Conservation (phyloP, 2,329 filamentous ascomycete genomes). For the Cadophora sp. region DNA sequence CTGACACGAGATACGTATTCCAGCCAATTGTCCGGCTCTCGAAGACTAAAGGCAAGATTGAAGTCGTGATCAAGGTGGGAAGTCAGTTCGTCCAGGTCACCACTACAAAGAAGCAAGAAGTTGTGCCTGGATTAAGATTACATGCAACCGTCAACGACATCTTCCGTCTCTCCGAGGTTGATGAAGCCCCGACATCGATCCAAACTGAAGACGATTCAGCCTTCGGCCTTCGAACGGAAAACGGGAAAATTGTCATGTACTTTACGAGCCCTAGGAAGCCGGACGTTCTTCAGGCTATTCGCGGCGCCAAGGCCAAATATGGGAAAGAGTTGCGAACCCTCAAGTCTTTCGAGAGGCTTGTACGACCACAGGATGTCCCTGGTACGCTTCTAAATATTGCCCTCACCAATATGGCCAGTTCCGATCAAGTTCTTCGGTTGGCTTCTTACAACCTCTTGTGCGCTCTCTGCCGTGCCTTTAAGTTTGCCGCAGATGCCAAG, state of each 20-base stretch:
- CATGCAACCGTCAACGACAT: constrained; percentile 73
- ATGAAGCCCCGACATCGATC: constrained; percentile 69
- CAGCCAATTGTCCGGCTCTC: constrained; percentile 70
- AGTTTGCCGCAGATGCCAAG: constrained; percentile 66
- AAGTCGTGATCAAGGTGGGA: constrained; percentile 72
- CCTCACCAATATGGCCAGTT: constrained; percentile 69
- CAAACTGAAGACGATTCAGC: constrained; percentile 71
- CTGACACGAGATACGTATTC: constrained; percentile 69
- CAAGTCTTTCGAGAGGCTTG: constrained; percentile 69
- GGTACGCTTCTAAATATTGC: constrained; percentile 73
- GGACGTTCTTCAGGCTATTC: constrained; percentile 69
- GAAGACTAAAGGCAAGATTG: constrained; percentile 73
- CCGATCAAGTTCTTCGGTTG: constrained; percentile 64
- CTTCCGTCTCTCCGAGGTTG: constrained; percentile 70
- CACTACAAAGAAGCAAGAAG: constrained; percentile 72
- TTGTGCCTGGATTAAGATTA: constrained; percentile 66
- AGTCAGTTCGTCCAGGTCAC: constrained; percentile 75
- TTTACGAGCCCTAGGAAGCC: constrained; percentile 70
- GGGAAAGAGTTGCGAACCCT: constrained; percentile 66
- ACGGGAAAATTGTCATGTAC: constrained; percentile 75
- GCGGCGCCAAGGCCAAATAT: constrained; percentile 67
- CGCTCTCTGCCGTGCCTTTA: constrained; percentile 71
- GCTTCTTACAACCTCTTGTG: constrained; percentile 73
- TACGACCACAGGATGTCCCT: constrained; percentile 73
- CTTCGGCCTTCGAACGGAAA: constrained; percentile 71